Evolutionary conservation across 1,284 basidiomycete species (phyloP).

Genomic region (Coniferiporia sulphurascens): DNA sequence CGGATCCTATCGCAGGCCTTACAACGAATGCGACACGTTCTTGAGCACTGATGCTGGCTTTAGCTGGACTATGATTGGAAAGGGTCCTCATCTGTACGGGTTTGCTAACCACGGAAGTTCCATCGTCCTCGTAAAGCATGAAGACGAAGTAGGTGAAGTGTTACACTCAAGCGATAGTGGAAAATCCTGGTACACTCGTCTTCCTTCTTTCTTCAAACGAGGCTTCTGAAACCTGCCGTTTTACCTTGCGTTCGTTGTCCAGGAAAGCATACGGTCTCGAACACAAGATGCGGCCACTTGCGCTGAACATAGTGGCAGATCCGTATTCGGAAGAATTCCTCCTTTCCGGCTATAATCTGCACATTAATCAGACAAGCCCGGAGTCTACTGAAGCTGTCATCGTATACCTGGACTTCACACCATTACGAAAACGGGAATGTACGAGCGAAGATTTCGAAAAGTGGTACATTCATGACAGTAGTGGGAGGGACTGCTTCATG

Average conservation of each 20-base stretch:
- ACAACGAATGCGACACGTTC: conserved; percentile 92
- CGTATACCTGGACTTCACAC: conserved; percentile 82
- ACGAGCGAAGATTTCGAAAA: conserved; percentile 72
- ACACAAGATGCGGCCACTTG: conserved; percentile 64
- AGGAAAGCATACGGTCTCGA: conserved; percentile 74
- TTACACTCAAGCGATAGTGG: conserved; percentile 85
- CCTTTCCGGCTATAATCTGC: conserved; percentile 70
- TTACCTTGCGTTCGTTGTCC: neutral
- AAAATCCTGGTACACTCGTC: conserved; percentile 66
- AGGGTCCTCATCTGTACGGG: conserved; percentile 88
- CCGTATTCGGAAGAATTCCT: conserved; percentile 92
- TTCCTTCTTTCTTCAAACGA: neutral
- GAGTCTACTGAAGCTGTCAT: conserved; percentile 60
- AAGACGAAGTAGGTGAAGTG: conserved; percentile 69
- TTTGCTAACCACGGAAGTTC: conserved; percentile 90
- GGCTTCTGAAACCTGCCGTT: neutral
- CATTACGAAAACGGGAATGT: conserved; percentile 71
- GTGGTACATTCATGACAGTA: conserved; percentile 76
- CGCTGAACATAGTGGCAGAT: conserved; percentile 82
- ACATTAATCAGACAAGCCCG: conserved; percentile 48
- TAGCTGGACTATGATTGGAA: conserved; percentile 76
- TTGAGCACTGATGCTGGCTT: conserved; percentile 86
- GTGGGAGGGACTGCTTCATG: conserved; percentile 82
- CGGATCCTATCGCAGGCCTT: conserved; percentile 67
- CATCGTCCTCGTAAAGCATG: conserved; percentile 85